Evolutionary conservation across 805 yeast species (phyloP).

Genomic region (Zygotorulaspora sp.): DNA sequence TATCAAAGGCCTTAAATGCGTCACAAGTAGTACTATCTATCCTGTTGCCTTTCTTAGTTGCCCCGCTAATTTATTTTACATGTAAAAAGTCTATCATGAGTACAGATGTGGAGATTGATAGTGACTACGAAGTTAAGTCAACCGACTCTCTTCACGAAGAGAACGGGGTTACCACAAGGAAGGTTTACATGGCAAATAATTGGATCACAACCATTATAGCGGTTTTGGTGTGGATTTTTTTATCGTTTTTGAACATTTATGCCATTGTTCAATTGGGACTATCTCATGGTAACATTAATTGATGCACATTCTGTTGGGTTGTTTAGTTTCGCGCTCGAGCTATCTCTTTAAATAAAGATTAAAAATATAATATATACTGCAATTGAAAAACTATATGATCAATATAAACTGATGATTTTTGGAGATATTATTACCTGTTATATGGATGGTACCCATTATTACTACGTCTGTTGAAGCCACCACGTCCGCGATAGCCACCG

Average conservation of each 20-base stretch:
- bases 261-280: conserved; percentile 42
- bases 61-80: conserved; percentile 82
- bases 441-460: conserved; percentile 35
- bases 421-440: conserved; percentile 27
- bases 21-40: conserved; percentile 82
- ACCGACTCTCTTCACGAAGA: conserved; percentile 13
- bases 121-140: conserved; percentile 14
- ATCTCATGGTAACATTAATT: conserved; percentile 27
- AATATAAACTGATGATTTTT: no score
- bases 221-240: conserved; percentile 61
- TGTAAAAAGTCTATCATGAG: conserved; percentile 65
- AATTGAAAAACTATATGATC: neutral
- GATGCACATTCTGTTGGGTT: no score
- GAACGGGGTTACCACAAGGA: conserved; percentile 20
- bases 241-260: conserved; percentile 68
- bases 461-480: conserved; percentile 25
- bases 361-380: conserved; percentile 7
- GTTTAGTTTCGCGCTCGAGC: no score
- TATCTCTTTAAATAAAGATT: conserved; percentile 5
- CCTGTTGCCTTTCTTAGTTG: conserved; percentile 75
- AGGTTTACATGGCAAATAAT: conserved; percentile 57
- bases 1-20: conserved; percentile 69
- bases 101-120: conserved; percentile 37
- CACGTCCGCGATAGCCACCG: conserved; percentile 26
- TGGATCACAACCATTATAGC: conserved; percentile 53